These are phyloP conservation scores for Cytospora paraplurivora DNA, from an alignment of 2,329 filamentous ascomycete species.

Conservation along the genomic window DNA sequence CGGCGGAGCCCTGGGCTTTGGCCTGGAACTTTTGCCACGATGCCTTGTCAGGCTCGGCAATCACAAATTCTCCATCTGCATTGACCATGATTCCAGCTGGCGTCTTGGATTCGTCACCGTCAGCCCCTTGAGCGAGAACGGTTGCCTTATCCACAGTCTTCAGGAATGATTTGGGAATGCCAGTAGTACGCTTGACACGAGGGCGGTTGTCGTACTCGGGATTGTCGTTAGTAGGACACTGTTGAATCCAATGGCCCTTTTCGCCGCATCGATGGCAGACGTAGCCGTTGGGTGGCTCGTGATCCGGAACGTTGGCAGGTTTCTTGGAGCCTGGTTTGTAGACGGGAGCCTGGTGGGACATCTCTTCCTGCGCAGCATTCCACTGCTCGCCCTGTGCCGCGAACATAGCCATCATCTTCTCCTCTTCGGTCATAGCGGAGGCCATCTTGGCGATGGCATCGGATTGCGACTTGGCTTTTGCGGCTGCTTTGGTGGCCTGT, in stretches of 20 bases:
- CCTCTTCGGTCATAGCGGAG: conserved; percentile 85
- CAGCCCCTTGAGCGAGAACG: conserved; percentile 70
- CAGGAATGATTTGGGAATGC: conserved; percentile 92
- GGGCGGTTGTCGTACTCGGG: conserved; percentile 93
- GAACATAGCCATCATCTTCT: conserved; percentile 91
- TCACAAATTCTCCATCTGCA: conserved; percentile 94
- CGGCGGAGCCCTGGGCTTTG: conserved; percentile 83
- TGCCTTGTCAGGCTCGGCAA: conserved; percentile 92
- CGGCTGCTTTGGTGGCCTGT: conserved; percentile 58
- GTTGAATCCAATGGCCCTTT: conserved; percentile 99
- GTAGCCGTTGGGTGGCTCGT: conserved; percentile 90
- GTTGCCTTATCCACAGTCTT: conserved; percentile 93
- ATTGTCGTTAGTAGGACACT: conserved; percentile 97
- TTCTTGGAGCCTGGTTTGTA: conserved; percentile 66
- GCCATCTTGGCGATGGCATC: conserved; percentile 68
- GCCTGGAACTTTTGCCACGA: conserved; percentile 97
- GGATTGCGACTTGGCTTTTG: conserved; percentile 53
- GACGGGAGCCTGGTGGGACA: conserved; percentile 74
- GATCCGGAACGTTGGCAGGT: conserved; percentile 78
- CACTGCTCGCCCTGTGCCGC: conserved; percentile 87
- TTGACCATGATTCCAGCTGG: conserved; percentile 95
- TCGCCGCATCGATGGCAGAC: conserved; percentile 95
- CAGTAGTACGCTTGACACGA: conserved; percentile 92
- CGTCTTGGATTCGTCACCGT: conserved; percentile 77
- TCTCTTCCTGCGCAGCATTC: conserved; percentile 89